Base-by-base conservation (phyloP, 495 filamentous ascomycete genomes). In the Parmelia sp. region DNA sequence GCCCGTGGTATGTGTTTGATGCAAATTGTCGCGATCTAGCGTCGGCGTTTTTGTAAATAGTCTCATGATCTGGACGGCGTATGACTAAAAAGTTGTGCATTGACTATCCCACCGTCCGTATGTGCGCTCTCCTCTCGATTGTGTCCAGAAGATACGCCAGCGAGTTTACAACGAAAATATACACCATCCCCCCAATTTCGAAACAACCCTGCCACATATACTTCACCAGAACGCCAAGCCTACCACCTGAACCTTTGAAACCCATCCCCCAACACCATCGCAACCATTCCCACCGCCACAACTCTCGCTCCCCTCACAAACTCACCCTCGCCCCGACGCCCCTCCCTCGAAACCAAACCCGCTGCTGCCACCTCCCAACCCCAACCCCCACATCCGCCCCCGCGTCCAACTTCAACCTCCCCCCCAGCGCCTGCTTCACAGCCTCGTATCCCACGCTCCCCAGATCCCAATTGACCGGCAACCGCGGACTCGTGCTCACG, bases 341-440 rank as follows among this genome's bases (percentile, higher is more conserved):
- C 70, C 80, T 82, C 27, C 89, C 89, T 65, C 79, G 69, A 74
- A 88, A 91, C 81, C 85, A 83, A 44, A 96, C 69, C 57, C 72
- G 77, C 74, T 91, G 84, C 59, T 69, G 79, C 83, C 90, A 96
- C 68, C 82, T 73, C n/a, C 86, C 87, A 60, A 96, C 72, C 69
- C 81, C 79, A 27, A 96, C 76, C 35, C 82, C 84, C 21, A 92
- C 85, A 39, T 82, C 77, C 10, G 91, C 94, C 64, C 79, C 78
- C n/a, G 91, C 88, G 74, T 91, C 88, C 65, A 98, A 71, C 73
- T 87, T 87, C 68, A 97, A 73, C 35, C 75, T 77, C 0, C 92
- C 91, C 15, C 92, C 91, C n/a, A 98, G 73, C n/a, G 94, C 92
- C 69, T 84, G 84, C 68, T 79, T 84, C 36, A 98, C 75, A 40